Conservation (phyloP, 306 rosid genomes). For the Potentilla sterilis region DNA sequence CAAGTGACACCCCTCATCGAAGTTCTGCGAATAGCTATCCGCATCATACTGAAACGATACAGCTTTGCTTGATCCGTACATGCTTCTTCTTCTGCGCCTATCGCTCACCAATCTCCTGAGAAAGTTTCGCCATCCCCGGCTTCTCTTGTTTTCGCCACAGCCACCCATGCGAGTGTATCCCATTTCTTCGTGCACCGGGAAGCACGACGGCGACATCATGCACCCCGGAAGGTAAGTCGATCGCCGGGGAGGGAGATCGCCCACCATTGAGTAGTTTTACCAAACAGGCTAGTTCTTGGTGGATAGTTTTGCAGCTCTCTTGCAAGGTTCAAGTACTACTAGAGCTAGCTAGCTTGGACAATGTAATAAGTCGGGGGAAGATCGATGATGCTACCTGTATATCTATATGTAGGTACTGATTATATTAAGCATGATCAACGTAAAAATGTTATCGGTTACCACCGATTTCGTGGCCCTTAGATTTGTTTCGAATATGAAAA, state of each 20-base stretch:
- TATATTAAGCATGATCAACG: background rate
- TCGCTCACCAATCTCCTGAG: conserved; percentile 50
- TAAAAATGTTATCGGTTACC: background rate
- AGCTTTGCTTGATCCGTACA: conserved; percentile 39
- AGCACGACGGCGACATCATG: conserved; percentile 54
- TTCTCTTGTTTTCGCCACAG: conserved; percentile 19
- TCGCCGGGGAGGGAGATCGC: conserved; percentile 25
- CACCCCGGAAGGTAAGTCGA: conserved; percentile 39
- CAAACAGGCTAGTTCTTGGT: background rate
- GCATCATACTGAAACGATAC: conserved; percentile 77
- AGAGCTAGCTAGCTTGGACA: background rate
- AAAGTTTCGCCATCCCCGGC: conserved; percentile 50
- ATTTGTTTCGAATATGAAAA: conserved; percentile 6
- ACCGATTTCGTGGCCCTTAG: conserved; percentile 17
- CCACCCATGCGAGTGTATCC: conserved; percentile 51
- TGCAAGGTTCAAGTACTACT: background rate
- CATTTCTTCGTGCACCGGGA: conserved; percentile 39
- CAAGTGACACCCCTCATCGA: conserved; percentile 61
- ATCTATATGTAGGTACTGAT: background rate
- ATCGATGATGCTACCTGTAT: background rate
- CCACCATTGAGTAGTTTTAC: conserved; percentile 36
- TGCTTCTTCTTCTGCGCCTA: conserved; percentile 33
- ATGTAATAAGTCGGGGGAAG: background rate
- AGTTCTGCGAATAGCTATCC: conserved; percentile 76
- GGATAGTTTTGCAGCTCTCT: background rate